Evolutionary conservation across 2,329 filamentous ascomycete species (phyloP).

Genomic region (Nigrograna mackinnonii): DNA sequence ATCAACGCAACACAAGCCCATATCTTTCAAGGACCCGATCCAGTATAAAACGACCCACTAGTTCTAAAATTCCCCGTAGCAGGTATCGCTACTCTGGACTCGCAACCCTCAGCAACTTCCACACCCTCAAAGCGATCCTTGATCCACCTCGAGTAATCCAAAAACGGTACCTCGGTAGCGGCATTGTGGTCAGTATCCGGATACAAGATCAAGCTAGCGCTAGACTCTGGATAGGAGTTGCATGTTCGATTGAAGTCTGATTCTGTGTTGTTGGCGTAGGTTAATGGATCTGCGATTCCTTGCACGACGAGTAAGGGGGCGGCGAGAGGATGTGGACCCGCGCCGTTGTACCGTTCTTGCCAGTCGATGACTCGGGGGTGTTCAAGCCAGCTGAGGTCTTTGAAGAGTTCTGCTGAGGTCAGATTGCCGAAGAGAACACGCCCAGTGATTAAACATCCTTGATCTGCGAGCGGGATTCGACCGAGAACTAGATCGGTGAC

Average conservation of each 20-base stretch:
- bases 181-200: constrained; percentile 19
- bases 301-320: constrained; percentile 24
- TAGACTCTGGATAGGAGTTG: constrained; percentile 11
- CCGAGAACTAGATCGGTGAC: constrained; percentile 18
- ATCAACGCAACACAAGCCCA: too few relatives aligned
- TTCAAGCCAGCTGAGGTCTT: constrained; percentile 17
- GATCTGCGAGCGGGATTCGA: constrained; percentile 16
- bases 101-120: constrained; percentile 9
- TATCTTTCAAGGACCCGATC: too few relatives aligned
- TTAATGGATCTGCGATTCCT: constrained; percentile 13
- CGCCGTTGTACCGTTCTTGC: constrained; percentile 25
- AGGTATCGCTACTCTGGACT: constrained; percentile 10
- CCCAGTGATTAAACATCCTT: constrained; percentile 17
- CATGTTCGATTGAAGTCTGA: constrained; percentile 23
- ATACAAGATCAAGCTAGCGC: constrained; percentile 16
- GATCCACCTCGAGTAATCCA: constrained; percentile 17
- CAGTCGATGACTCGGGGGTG: constrained; percentile 18
- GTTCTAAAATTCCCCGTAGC: constrained; percentile 9
- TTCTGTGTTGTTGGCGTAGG: constrained; percentile 21
- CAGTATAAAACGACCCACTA: constrained; percentile 5
- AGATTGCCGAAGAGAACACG: constrained; percentile 19
- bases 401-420: constrained; percentile 16
- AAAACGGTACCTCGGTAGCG: constrained; percentile 8
- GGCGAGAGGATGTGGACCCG: constrained; percentile 20
- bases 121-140: constrained; percentile 14